Conservation (phyloP, 2,329 filamentous ascomycete genomes). For the Mariannaea sp. region DNA sequence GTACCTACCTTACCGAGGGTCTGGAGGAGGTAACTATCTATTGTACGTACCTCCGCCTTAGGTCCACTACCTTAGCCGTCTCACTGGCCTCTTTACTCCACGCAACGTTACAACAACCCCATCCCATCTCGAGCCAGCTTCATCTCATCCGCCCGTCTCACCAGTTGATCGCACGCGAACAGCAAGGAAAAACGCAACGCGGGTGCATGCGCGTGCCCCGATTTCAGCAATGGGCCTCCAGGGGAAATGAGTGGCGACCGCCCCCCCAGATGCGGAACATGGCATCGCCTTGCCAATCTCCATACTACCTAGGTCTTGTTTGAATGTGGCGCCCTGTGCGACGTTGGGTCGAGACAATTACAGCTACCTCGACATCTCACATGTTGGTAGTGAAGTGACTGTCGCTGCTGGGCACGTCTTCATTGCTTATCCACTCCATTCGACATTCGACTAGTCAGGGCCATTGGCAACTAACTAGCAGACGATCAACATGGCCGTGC, state of each 20-base stretch:
- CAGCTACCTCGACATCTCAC: neutral
- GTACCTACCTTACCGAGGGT: neutral
- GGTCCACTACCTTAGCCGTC: slow-evolving; percentile 10
- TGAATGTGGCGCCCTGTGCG: neutral
- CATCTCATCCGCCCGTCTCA: slow-evolving; percentile 8
- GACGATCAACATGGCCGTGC: slow-evolving; percentile 14
- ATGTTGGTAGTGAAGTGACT: no score
- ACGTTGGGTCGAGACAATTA: neutral
- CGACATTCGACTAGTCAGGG: neutral
- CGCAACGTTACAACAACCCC: slow-evolving; percentile 24
- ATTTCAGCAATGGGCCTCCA: slow-evolving; percentile 15
- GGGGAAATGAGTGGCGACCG: neutral
- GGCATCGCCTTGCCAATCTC: neutral
- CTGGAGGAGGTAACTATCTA: neutral
- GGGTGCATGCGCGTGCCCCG: slow-evolving; percentile 8
- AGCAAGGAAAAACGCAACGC: neutral
- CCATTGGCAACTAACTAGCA: slow-evolving; percentile 5
- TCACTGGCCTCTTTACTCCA: slow-evolving; percentile 12
- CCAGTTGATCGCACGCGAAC: slow-evolving; percentile 4
- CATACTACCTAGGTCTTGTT: neutral
- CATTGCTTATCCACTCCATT: slow-evolving; percentile 1
- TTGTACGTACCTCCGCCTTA: slow-evolving; percentile 4
- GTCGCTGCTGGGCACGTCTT: neutral
- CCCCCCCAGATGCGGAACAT: neutral
- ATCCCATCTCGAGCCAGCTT: slow-evolving; percentile 6